Evolutionary conservation across 192 early-diverging fungal genomes (phyloP), one percentile per base, ranked within the genome.

Genomic region (Umbelopsis isabellina): DNA sequence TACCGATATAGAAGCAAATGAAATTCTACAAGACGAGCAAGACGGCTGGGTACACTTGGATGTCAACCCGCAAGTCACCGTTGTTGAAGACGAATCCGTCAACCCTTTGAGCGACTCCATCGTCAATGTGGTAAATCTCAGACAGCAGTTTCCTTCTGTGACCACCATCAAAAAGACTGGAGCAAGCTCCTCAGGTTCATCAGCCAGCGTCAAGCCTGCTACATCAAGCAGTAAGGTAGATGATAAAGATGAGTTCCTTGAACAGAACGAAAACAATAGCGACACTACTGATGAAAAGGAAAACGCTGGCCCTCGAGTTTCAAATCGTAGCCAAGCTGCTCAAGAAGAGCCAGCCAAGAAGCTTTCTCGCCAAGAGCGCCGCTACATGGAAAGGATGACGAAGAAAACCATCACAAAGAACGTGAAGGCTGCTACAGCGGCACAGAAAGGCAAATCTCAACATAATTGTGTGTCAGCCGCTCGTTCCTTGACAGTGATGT

Each of bases 41-140:
- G 55, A 61, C 30, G 55, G 55, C 33, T 61, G 55, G 55, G 55
- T 61, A 8, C 55, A 61, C 30, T 33, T 61, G 55, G 55, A 61
- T 33, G 55, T 61, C 13, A 61, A 13, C 30, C 55, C 55, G 13
- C 55, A 61, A 4, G 33, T 61, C 7, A 35, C 55, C 16, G 25
- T 61, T 15, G 27, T 61, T 11, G 55, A 61, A 61, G 55, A 61
- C 33, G 27, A 61, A 11, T 35, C 55, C 2, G 16, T 61, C 1
- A 61, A 37, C 13, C 55, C 55, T n/a, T 30, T 61, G 18, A 30
- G 55, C 16, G 55, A 61, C 7, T 61, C 55, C 2, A 30, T 61
- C 27, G 13, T 61, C 12, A 61, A 61, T 13, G 55, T 61, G 13
- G 55, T 61, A 12, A 35, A 23, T 4, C 4, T 61, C 3, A 30